Base-by-base conservation (phyloP, 2,329 filamentous ascomycete genomes). In the Colletotrichum lindemuthianum region DNA sequence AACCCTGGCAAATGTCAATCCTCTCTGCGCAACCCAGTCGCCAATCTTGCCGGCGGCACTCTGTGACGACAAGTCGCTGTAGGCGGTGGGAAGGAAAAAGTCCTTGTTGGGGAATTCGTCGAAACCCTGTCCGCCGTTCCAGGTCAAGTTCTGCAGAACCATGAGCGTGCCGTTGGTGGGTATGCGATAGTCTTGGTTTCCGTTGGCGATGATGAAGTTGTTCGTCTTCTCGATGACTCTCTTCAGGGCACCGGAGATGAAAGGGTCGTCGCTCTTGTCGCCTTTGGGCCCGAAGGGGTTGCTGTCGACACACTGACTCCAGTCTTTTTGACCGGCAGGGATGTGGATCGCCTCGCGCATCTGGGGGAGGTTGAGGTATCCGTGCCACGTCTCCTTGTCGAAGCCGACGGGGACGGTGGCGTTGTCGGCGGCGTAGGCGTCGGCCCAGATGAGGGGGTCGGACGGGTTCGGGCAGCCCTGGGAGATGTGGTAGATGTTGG, bases 131-230 rank as follows among this genome's bases (percentile, higher is more conserved):
- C 81, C 74, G 8, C 91, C 91, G 61, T 87, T 86, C 88, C 89
- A 95, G 0, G 90, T 93, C 89, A 94, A 92, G 79, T 93, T 93
- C 72, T 95, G 91, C 63, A 94, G 88, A 0, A 85, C 84, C 10
- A 92, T 79, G 1, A 95, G 81, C 0, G 90, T 90, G 12, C 91
- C 91, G 73, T 91, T 90, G 70, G 83, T 80, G 15, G 90, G 79
- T 8, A 92, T 81, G 63, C 91, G 83, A 73, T 84, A 91, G 77
- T 93, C 92, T 7, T 90, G 83, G 53, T 85, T 79, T 9, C 91
- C 92, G 72, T 94, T 90, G 5, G 83, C 89, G 71, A 96, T 88
- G 69, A 96, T 83, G 11, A 92, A 91, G 67, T 90, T 89, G 55
- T 90, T 83, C 1, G 90, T 91, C 37, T 82, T 81, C 70, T 95